Evolutionary conservation across 257 asterid species (phyloP), one percentile per base, ranked within the genome.

Genomic region (Misopates orontium): DNA sequence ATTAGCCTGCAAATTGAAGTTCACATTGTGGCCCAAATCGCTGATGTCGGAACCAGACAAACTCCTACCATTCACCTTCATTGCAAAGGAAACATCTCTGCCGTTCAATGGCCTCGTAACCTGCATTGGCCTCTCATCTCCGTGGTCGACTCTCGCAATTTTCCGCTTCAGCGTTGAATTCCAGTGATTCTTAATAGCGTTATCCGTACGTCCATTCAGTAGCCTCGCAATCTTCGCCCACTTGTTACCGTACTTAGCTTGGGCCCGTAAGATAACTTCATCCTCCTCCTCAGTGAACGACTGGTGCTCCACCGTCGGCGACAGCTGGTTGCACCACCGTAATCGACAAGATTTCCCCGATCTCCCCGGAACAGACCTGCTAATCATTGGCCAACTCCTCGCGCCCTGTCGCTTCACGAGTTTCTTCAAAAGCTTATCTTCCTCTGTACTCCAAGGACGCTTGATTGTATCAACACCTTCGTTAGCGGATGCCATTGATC

Each of bases 291-390:
- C 70, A 64, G 84, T 67, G 75, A 83, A 83, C 62, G 85, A 53
- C 4, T 80, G 79, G 53, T 71, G 82, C 74, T 69, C 71, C 50
- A 83, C 86, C 62, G n/a, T 79, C 70, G 89, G 89, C 4, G 88
- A 77, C 2, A 83, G 82, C 80, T 83, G 85, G 23, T 83, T 83
- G 51, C 84, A 80, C 88, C 85, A 80, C 62, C 89, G 77, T 64
- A 80, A 42, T 0, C 89, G 71, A 68, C 89, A 83, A n/a, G 89
- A 83, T 41, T 80, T 80, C 12, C 89, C 86, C 41, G 80, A 78
- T 61, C 89, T 78, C 62, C 85, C 89, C 3, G 80, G 75, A 62
- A 83, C 73, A 64, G 85, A 78, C 56, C 17, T 56, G 74, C 84
- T 67, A 12, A 83, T 78, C 53, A 73, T 0, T 15, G 89, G 64